Evolutionary conservation across 768 basidiomycete genomes (phyloP).

Genomic region (Lentinula boryana): DNA sequence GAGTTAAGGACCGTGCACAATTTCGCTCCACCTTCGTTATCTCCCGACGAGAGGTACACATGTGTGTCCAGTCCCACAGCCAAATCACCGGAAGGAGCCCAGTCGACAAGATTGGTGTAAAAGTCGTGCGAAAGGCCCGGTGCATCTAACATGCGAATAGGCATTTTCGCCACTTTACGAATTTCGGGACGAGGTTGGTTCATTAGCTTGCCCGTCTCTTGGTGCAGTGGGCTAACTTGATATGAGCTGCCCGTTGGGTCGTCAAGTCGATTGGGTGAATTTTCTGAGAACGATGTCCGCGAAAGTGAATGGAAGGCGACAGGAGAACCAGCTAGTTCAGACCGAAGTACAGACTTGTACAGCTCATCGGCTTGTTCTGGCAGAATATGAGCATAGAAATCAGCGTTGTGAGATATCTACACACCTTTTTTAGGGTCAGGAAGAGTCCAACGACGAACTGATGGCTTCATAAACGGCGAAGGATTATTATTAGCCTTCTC

Average conservation of each 20-base stretch:
- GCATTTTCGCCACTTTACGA: slow-evolving; percentile 59
- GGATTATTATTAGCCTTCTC: slow-evolving; percentile 46
- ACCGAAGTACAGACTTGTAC: slow-evolving; percentile 43
- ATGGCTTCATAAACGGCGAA: slow-evolving; percentile 30
- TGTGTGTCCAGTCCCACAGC: slow-evolving; percentile 63
- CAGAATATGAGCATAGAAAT: slow-evolving; percentile 12
- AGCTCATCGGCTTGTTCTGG: slow-evolving; percentile 50
- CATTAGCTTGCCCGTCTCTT: slow-evolving; percentile 53
- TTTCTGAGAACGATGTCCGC: slow-evolving; percentile 25
- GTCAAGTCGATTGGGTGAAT: slow-evolving; percentile 40
- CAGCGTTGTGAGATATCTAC: background rate
- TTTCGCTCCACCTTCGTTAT: slow-evolving; percentile 60
- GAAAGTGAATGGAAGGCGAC: slow-evolving; percentile 40
- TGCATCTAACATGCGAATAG: slow-evolving; percentile 73
- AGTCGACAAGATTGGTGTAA: slow-evolving; percentile 74
- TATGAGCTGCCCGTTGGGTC: slow-evolving; percentile 62
- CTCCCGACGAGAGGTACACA: slow-evolving; percentile 75
- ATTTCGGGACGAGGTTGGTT: slow-evolving; percentile 55
- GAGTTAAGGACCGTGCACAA: slow-evolving; percentile 52
- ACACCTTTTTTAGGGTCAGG: background rate
- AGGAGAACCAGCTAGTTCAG: slow-evolving; percentile 37
- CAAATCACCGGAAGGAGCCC: slow-evolving; percentile 68
- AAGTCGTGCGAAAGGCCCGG: slow-evolving; percentile 79
- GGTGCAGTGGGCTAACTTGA: slow-evolving; percentile 59
- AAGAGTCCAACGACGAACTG: slow-evolving; percentile 14